Evolutionary conservation across 805 yeast species (phyloP), one percentile per base, ranked within the genome.

Genomic region (Yamadazyma kitorensis): DNA sequence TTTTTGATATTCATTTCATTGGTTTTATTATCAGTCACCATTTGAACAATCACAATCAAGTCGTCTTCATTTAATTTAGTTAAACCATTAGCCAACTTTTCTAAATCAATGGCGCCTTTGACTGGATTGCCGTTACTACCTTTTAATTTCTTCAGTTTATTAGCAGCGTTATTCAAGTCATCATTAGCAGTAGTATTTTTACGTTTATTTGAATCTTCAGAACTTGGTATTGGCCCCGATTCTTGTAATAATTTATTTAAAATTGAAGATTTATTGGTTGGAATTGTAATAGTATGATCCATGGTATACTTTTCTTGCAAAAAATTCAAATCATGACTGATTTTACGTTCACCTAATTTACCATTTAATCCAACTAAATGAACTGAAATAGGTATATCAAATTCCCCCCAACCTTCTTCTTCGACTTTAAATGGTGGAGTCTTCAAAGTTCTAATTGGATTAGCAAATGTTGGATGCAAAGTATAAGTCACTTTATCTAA

Each of bases 341-440:
- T 60, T 54, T 85, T 85, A 42, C 83, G 74, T 58, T 89, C 97
- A 31, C 98, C 98, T 35, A 82, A 84, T 54, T 83, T 85, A 40
- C 94, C 98, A 15, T 58, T 52, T 28, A 67, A 51, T 10, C 73
- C 73, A 13, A 82, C 72, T 28, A 85, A 65, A 41, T 83, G 83
- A 27, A 89, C 68, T 21, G 84, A 72, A 41, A 93, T 80, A 24
- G 85, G 85, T 55, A 93, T 74, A 54, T 89, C 96, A 52, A 91
- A 91, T 47, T 91, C 98, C 57, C 98, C 98, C 98, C 98, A 91
- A 33, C 98, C 98, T 64, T 86, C 82, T 59, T 91, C 98, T 52
- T 79, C 85, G 37, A 91, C 82, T 53, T 64, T 75, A 64, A 89
- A 91, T 8, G 98, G 98, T 7, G 84, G 76, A 52, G 80, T 81